Evolutionary conservation across 495 filamentous ascomycete genomes (phyloP).

Genomic region (Talaromyces thailandensis): DNA sequence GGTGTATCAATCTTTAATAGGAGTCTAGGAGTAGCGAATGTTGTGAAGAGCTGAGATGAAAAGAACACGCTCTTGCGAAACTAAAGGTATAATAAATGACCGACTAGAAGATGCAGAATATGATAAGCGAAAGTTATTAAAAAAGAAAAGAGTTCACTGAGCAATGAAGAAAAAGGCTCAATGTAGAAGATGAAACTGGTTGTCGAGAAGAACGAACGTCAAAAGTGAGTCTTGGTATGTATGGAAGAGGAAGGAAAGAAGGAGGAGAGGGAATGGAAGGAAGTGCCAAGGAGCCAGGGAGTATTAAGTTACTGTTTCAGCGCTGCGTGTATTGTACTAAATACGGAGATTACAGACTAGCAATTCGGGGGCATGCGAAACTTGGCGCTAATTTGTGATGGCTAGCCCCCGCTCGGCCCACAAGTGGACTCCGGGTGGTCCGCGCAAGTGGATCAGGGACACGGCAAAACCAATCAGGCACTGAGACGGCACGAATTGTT

Average conservation of each 20-base stretch:
- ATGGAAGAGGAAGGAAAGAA: not conserved
- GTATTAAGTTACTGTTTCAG: not conserved
- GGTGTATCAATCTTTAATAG: not conserved
- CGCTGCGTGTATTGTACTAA: not conserved
- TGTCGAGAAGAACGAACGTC: not conserved
- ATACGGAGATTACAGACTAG: not conserved
- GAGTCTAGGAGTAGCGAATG: not conserved
- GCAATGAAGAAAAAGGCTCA: not conserved
- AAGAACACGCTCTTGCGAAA: not conserved
- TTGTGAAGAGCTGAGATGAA: not conserved
- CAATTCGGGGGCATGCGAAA: not conserved
- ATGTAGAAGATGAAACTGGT: not conserved
- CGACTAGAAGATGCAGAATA: slow-evolving; percentile 1
- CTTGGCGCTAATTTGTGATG: not conserved
- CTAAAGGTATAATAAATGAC: not conserved
- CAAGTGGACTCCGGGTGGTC: not conserved
- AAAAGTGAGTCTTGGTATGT: not conserved
- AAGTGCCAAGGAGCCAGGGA: not conserved
- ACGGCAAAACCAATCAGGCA: not conserved
- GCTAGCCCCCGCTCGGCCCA: not conserved
- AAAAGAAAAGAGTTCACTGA: not conserved
- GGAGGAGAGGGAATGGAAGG: not conserved
- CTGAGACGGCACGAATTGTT: not conserved
- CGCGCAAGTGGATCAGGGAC: not conserved
- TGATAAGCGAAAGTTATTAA: not conserved